Evolutionary conservation across 306 rosid genomes (phyloP), one percentile per base, ranked within the genome.

Genomic region (Lablab purpureus): DNA sequence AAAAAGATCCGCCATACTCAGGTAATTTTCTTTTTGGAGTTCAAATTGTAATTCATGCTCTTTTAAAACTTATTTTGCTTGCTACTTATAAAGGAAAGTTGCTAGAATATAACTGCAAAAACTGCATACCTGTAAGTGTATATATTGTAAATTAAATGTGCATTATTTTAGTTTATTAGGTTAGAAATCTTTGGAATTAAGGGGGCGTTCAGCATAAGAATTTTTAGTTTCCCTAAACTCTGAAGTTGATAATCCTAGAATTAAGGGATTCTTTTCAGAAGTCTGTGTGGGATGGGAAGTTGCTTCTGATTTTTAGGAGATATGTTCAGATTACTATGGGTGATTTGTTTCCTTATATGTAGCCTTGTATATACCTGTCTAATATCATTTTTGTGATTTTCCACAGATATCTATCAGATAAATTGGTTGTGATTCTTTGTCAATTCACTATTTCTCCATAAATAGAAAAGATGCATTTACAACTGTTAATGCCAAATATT

Each of bases 1-100:
- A 80, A 93, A 93, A 89, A 91, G 97, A 91, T 80, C 93, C 84
- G 85, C 97, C 68, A 45, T 90, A 80, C 92, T 95, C 84, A 90
- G 99, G 99, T 92, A 81, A 47, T 77, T 69, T 47, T 71, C 1
- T 47, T 37, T 59, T 69, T 43, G 18, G n/a, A 49, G 17, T 56
- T 68, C 70, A 45, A 51, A 60, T 62, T 82, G 32, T 47, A 81
- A 66, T 49, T 80, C 25, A 40, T 58, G 71, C 56, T 87, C 32
- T 59, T 74, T 62, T 75, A 15, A 23, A 51, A 41, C 43, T 14
- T 10, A 15, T 14, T 15, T 30, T 25, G 23, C 43, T 17, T 62
- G 23, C 43, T 30, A 15, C 22, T 62, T 15, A 17, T 32, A 32
- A 15, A 62, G 5, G 21, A 30, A 62, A 62, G 22, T 65, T 37